Base-by-base conservation (phyloP, 192 early-diverging fungal species). In the Podila minutissima region DNA sequence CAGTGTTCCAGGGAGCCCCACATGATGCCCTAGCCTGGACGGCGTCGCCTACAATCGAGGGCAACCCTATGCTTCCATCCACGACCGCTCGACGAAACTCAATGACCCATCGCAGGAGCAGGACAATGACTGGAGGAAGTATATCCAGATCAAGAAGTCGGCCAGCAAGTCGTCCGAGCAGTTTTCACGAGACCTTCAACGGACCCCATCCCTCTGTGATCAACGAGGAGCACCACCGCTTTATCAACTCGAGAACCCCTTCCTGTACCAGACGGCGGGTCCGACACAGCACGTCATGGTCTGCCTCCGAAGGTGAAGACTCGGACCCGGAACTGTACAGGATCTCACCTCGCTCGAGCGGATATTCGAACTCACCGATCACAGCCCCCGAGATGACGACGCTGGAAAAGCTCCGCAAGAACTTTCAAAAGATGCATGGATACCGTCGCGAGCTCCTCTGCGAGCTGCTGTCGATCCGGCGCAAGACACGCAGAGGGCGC, bases 401-500 rank as follows among this genome's bases (percentile, higher is more conserved):
- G 10, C 58, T 90, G 69, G 89, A 89, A 62, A 70, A 79, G 31
- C 59, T 90, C n/a, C 83, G 84, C 50, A 66, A 75, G 20, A 74
- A 77, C 50, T 85, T 83, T 59, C 82, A 85, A 49, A 60, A 67
- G 46, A 88, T 88, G 89, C 87, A 90, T 73, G 38, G 67, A n/a
- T 85, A 84, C 48, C 74, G 89, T n/a, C 76, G 89, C n/a, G 86
- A 90, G 62, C 88, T 83, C 68, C 64, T 90, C 35, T 79, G 85
- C 32, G 86, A 90, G 26, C 72, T 90, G 10, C 38, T 90, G 35
- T 82, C 85, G 24, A 81, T 81, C 57, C 74, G 89, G 22, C 75
- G 89, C 32, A 86, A 89, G 66, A 89, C 82, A 62, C 67, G 88
- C 33, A 72, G 85, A 28, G 85, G 87, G 38, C 81, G 86, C 22